phyloP scores from a whole-genome alignment of 495 filamentous ascomycete species.

The Parathielavia appendiculata region DNA sequence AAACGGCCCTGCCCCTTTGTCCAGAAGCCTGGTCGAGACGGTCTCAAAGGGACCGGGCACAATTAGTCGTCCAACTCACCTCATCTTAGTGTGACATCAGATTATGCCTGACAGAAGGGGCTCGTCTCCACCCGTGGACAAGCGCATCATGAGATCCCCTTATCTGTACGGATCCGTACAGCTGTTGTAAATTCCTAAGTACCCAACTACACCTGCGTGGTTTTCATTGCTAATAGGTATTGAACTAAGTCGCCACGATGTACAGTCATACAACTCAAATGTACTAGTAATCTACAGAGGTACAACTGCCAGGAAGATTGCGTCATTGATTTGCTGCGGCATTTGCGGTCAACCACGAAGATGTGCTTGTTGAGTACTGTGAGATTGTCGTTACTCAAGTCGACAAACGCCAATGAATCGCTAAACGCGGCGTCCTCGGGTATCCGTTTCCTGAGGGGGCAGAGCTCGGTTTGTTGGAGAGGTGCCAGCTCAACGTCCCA shows the following conservation, averaged over 20 bases:
- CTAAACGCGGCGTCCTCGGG: neutral
- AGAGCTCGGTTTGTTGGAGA: neutral
- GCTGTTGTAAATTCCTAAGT: too few species aligned
- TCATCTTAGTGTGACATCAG: neutral
- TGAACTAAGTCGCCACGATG: constrained; percentile 15
- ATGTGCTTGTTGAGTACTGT: neutral
- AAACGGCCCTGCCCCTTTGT: too few species aligned
- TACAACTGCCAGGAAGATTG: neutral
- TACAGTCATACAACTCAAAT: neutral
- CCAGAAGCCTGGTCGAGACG: too few species aligned
- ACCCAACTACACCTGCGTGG: neutral
- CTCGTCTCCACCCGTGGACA: too few species aligned
- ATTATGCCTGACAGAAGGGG: neutral
- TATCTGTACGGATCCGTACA: too few species aligned
- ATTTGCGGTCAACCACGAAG: neutral
- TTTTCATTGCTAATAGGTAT: constrained; percentile 27
- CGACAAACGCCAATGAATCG: neutral
- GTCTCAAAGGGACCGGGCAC: neutral
- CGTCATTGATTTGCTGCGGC: constrained; percentile 1
- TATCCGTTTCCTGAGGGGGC: neutral
- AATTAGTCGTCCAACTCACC: neutral
- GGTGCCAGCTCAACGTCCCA: neutral
- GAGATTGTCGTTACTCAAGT: too few species aligned
- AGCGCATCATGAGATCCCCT: too few species aligned
- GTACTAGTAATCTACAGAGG: neutral